Conservation (phyloP, 345 rosid species). For the Carallia brachiata region DNA sequence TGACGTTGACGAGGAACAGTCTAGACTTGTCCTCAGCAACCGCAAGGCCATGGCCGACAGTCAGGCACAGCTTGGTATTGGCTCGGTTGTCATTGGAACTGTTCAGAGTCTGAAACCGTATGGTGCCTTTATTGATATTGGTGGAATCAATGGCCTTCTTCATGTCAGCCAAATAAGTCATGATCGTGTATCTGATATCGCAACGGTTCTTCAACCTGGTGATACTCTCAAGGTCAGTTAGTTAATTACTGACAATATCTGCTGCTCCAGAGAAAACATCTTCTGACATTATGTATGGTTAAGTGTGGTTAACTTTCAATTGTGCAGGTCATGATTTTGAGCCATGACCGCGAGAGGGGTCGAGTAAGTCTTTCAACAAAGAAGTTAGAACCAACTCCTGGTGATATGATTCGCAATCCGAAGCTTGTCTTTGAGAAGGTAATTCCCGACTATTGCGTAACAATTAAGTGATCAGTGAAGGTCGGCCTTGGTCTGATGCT, state of each 20-base stretch:
- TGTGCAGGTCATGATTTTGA: slow-evolving; percentile 84
- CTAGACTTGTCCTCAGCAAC: slow-evolving; percentile 90
- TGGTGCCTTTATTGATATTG: slow-evolving; percentile 96
- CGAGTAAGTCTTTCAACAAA: slow-evolving; percentile 96
- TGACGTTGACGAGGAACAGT: slow-evolving; percentile 93
- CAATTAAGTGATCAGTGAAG: neutral
- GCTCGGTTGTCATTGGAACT: slow-evolving; percentile 83
- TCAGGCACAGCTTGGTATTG: slow-evolving; percentile 94
- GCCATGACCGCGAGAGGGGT: slow-evolving; percentile 97
- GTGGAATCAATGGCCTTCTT: slow-evolving; percentile 96
- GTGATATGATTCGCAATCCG: slow-evolving; percentile 98
- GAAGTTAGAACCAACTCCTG: slow-evolving; percentile 97
- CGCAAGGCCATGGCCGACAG: slow-evolving; percentile 98
- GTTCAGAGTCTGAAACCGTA: slow-evolving; percentile 96
- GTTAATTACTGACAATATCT: neutral
- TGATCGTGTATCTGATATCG: slow-evolving; percentile 87
- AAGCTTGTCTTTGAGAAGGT: slow-evolving; percentile 99
- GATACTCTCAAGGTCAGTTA: slow-evolving; percentile 72
- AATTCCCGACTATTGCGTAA: neutral
- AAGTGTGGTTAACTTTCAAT: slow-evolving; percentile 10
- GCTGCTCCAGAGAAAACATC: neutral
- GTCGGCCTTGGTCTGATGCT: neutral
- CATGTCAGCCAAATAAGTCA: slow-evolving; percentile 99
- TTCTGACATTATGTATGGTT: slow-evolving; percentile 4
- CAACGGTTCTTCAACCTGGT: slow-evolving; percentile 98